Base-by-base conservation (phyloP, 352 stramenopile genomes). In the Phytophthora aleatoria region DNA sequence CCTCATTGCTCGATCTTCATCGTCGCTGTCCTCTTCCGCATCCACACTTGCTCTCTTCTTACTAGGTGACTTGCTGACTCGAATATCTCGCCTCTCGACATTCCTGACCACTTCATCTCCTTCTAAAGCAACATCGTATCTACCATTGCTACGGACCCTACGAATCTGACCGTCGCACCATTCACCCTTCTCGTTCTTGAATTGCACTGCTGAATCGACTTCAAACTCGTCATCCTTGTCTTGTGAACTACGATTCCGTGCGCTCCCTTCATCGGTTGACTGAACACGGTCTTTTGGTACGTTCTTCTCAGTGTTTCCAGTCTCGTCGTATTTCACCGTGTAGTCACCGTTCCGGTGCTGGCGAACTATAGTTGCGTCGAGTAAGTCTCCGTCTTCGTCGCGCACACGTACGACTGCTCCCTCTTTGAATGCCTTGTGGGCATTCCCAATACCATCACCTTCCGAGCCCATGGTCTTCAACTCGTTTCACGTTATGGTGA, bases 51-150 rank as follows among this genome's bases (percentile, higher is more conserved):
- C 62, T 51, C 53, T 67, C 8, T 63, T 69, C 45, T 41, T 66
- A 9, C 49, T 67, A 1, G 42, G 16, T 12, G 50, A 51, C 28
- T 50, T 74, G 35, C n/a, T 28, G 31, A 2, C 6, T 35, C 74
- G 71, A 26, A 76, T 74, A 38, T 64, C 50, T 39, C 58, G 57
- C 3, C 57, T 53, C 41, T 70, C 61, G 5, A 86, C 57, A 56
- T 72, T 66, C 35, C 68, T 80, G 7, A 79, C 45, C 11, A 64
- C 73, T 20, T 69, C 60, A n/a, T 79, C 77, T 26, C 55, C 79
- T 13, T 86, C 76, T n/a, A 78, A 27, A 7, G 58, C 73, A 39
- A 89, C 48, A 15, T 89, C 80, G 35, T 73, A 87, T 13, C 59
- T 74, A n/a, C 71, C 80, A 54, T 86, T 82, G 11, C 68, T 79